Percentiles rank a stretch among this genome's conserved stretches.
Evolutionary conservation across 1,284 basidiomycete species (phyloP).

Genomic region (Sparassis latifolia): DNA sequence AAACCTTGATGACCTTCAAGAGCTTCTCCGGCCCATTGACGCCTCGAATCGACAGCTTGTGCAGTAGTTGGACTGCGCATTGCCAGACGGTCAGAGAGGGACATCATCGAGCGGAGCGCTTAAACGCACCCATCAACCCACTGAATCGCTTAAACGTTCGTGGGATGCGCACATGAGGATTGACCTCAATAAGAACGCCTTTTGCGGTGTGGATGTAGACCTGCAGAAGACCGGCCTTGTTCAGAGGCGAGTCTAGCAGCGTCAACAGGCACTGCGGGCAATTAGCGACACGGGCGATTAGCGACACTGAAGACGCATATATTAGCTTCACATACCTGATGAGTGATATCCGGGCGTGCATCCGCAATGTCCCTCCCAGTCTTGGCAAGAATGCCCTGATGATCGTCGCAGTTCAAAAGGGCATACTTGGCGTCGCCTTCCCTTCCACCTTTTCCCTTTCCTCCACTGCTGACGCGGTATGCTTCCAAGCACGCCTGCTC

Average conservation of each 20-base stretch:
- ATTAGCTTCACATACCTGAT: slow-evolving; percentile 62
- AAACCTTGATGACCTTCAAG: slow-evolving; percentile 89
- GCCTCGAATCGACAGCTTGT: slow-evolving; percentile 92
- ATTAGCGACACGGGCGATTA: neutral
- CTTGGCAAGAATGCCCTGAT: slow-evolving; percentile 97
- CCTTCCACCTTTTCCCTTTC: slow-evolving; percentile 41
- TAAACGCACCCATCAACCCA: slow-evolving; percentile 87
- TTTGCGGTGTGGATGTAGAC: slow-evolving; percentile 98
- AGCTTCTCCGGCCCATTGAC: slow-evolving; percentile 97
- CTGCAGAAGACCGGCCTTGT: slow-evolving; percentile 95
- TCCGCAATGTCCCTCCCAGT: slow-evolving; percentile 98
- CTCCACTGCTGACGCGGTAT: slow-evolving; percentile 74
- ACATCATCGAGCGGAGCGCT: neutral
- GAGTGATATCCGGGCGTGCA: slow-evolving; percentile 96
- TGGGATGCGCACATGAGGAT: slow-evolving; percentile 95
- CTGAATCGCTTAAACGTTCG: slow-evolving; percentile 98
- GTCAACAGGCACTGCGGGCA: slow-evolving; percentile 82
- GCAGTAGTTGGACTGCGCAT: slow-evolving; percentile 85
- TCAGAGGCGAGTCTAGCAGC: slow-evolving; percentile 93
- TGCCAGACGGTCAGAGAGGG: neutral
- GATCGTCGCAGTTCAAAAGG: slow-evolving; percentile 97
- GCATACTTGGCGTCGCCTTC: slow-evolving; percentile 92
- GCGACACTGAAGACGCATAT: slow-evolving; percentile 2
- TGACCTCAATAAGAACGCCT: slow-evolving; percentile 97
- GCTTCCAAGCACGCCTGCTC: slow-evolving; percentile 95